A percentile compares a stretch with the other conserved stretches of the same genome.
Evolutionary conservation across 805 yeast genomes (phyloP).

Genomic region (Hemisphaericaspora nanyangensis): DNA sequence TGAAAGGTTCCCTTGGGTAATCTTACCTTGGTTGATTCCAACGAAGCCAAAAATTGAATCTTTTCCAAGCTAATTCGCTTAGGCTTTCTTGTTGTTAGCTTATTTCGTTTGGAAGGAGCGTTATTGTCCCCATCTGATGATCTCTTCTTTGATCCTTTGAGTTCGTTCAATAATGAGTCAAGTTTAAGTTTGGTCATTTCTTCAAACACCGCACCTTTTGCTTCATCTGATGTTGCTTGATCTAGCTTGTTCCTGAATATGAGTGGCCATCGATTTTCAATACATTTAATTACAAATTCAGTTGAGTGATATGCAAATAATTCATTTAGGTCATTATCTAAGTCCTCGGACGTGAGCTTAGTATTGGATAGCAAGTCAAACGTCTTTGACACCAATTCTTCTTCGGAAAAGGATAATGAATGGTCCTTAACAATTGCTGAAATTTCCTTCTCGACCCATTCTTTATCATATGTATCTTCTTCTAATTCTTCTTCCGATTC

Average conservation of each 20-base stretch:
- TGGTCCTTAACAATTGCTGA: background rate
- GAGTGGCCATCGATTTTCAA: slow-evolving; percentile 48
- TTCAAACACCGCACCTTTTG: slow-evolving; percentile 29
- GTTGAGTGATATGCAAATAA: slow-evolving; percentile 50
- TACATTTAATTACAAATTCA: slow-evolving; percentile 45
- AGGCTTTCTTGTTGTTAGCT: slow-evolving; percentile 1
- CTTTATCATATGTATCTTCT: slow-evolving; percentile 1
- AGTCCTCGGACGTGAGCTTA: slow-evolving; percentile 33
- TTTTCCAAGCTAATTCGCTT: slow-evolving; percentile 7
- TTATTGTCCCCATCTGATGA: slow-evolving; percentile 9
- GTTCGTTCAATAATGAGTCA: slow-evolving; percentile 38
- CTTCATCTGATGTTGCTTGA: slow-evolving; percentile 13
- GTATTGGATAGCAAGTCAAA: slow-evolving; percentile 32
- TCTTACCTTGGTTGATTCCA: slow-evolving; percentile 62
- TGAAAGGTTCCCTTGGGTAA: slow-evolving; percentile 85
- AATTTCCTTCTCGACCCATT: slow-evolving; percentile 4
- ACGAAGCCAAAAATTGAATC: slow-evolving; percentile 2
- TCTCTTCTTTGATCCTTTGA: slow-evolving; percentile 27
- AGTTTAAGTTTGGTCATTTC: slow-evolving; percentile 46
- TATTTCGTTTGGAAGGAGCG: slow-evolving; percentile 43
- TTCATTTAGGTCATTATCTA: slow-evolving; percentile 53
- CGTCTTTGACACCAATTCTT: background rate
- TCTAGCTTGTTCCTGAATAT: slow-evolving; percentile 47
- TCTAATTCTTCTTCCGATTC: background rate
- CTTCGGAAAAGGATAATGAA: slow-evolving; percentile 20